phyloP scores from a whole-genome alignment of 1,139 yeast species.

The Nakaseomyces bracarensis region DNA sequence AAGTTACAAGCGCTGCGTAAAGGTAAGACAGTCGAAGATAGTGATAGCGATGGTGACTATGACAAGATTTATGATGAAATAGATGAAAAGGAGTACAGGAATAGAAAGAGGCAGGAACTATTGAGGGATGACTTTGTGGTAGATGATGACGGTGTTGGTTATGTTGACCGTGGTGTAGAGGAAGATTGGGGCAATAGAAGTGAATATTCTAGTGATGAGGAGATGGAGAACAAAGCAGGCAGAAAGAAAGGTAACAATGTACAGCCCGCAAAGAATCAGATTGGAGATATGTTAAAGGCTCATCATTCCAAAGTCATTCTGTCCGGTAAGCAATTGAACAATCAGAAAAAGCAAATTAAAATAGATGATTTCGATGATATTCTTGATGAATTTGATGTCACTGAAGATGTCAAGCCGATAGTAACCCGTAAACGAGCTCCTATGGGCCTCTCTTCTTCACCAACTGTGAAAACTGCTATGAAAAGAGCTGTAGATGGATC shows the following conservation, averaged over 20 bases:
- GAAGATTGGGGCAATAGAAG: constrained; percentile 48
- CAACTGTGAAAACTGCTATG: constrained; percentile 11
- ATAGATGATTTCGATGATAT: constrained; percentile 40
- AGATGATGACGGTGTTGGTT: constrained; percentile 77
- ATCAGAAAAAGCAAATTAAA: constrained; percentile 32
- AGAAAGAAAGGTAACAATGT: constrained; percentile 19
- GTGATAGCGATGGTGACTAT: constrained; percentile 28
- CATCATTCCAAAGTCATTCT: constrained; percentile 21
- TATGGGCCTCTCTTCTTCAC: constrained; percentile 13
- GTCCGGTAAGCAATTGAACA: constrained; percentile 11
- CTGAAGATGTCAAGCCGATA: constrained; percentile 9
- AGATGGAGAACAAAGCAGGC: constrained; percentile 33
- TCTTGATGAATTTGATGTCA: constrained; percentile 37
- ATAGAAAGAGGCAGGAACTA: constrained; percentile 69
- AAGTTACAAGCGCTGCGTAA: constrained; percentile 21
- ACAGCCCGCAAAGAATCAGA: constrained; percentile 16
- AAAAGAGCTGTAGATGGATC: constrained; percentile 4
- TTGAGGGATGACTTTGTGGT: constrained; percentile 89
- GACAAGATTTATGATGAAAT: constrained; percentile 69
- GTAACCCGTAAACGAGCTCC: neutral
- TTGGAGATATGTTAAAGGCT: constrained; percentile 23
- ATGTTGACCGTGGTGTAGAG: constrained; percentile 85
- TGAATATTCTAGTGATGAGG: constrained; percentile 31
- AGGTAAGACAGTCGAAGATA: constrained; percentile 10
- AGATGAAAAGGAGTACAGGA: constrained; percentile 70